Conservation (phyloP, 345 rosid genomes). For the Eucalyptus pauciflora region DNA sequence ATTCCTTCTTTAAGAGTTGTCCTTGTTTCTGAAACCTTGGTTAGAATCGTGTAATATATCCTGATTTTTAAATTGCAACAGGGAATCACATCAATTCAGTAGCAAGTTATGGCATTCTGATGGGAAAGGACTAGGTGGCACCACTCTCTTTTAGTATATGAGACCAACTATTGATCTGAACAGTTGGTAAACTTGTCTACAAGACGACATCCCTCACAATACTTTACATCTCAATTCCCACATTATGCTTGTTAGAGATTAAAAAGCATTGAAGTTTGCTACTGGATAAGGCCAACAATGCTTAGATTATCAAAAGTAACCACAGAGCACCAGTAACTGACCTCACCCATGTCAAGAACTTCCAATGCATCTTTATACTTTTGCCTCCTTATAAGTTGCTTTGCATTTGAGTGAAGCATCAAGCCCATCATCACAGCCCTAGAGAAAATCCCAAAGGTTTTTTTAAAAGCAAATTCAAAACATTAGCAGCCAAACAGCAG, state of each 20-base stretch:
- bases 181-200: neutral
- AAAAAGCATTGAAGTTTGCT: neutral
- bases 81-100: neutral
- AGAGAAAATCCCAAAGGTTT: neutral
- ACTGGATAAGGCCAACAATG: neutral
- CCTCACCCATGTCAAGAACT: constrained; percentile 94
- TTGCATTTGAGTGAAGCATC: constrained; percentile 80
- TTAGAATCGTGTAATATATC: neutral
- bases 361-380: constrained; percentile 75
- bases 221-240: neutral
- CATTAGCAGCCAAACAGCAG: neutral
- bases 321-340: constrained; percentile 5
- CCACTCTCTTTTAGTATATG: neutral
- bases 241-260: neutral
- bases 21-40: neutral
- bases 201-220: neutral
- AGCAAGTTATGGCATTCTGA: neutral
- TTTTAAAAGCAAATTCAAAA: neutral
- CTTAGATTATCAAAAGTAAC: neutral
- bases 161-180: neutral
- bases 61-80: neutral
- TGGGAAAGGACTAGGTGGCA: neutral
- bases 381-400: constrained; percentile 41
- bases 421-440: constrained; percentile 94
- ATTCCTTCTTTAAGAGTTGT: neutral